phyloP scores from a whole-genome alignment of 305 asterid species.

The Solanum hybrid region DNA sequence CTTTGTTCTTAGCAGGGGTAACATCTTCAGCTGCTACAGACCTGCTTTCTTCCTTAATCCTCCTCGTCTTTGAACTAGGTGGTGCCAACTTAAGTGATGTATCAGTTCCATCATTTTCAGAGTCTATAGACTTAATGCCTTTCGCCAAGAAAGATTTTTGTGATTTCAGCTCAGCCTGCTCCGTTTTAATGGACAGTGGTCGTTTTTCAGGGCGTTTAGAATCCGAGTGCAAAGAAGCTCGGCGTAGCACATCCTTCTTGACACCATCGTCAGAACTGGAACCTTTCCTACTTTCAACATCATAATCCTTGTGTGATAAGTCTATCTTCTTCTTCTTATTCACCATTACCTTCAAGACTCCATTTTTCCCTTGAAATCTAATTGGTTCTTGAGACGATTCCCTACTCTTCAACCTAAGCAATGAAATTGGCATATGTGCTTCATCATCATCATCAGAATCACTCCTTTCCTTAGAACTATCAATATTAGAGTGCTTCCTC shows the following conservation, averaged over 20 bases:
- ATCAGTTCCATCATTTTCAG: conserved; percentile 44
- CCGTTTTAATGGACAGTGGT: conserved; percentile 19
- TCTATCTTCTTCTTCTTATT: conserved; percentile 66
- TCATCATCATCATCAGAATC: conserved; percentile 45
- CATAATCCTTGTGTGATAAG: conserved; percentile 28
- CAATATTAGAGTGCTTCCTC: conserved; percentile 41
- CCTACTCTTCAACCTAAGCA: conserved; percentile 42
- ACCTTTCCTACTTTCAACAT: conserved; percentile 39
- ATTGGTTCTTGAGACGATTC: conserved; percentile 40
- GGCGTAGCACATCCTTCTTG: conserved; percentile 29
- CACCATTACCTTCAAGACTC: conserved; percentile 93
- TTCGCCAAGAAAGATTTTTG: conserved; percentile 31
- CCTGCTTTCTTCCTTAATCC: conserved; percentile 43
- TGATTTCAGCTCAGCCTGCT: conserved; percentile 34
- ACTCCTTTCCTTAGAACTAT: conserved; percentile 25
- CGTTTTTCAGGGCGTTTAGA: conserved; percentile 14
- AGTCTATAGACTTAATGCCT: conserved; percentile 28
- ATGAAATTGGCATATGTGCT: conserved; percentile 42
- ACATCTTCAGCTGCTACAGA: conserved; percentile 17
- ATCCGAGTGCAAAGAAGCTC: conserved; percentile 23
- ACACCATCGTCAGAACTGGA: conserved; percentile 28
- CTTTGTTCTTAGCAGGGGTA: conserved; percentile 27
- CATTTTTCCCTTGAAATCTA: conserved; percentile 90
- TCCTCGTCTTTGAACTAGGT: conserved; percentile 45
- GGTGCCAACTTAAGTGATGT: conserved; percentile 57